Evolutionary conservation across 306 rosid genomes (phyloP), one percentile per base, ranked within the genome.

Genomic region (Malus sieversii): DNA sequence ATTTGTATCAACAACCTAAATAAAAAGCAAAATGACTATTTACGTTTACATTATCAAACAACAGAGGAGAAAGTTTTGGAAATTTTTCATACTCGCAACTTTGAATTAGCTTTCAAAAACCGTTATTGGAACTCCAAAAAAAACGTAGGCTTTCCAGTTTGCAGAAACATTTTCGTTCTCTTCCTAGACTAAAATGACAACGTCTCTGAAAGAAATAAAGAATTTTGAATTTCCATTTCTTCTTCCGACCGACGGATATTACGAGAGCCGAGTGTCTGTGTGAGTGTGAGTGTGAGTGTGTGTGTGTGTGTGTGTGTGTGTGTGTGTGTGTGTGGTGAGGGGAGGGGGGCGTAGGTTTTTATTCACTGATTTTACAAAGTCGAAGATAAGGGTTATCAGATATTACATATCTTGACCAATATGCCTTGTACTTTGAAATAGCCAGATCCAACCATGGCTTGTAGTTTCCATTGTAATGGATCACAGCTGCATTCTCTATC

Each of bases 381-480:
- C 68, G 82, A 81, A 95, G 85, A 86, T 92, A 92, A 23, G 89
- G 89, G 81, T 92, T 92, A 74, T 92, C 96, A 58, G 78, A 81
- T 85, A 83, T 90, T 52, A 95, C 92, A 82, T 92, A 89, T 83
- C 76, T 89, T 78, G 98, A 87, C 98, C 98, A 95, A 85, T 80
- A 95, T 4, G 93, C 80, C 80, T 84, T 92, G 84, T 95, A 95
- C 85, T 90, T 95, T 48, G 97, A 89, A 84, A 95, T 89, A 81
- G 98, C 98, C 59, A 95, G 88, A 81, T 89, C 90, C 84, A 95
- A 80, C 97, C 98, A 95, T 27, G 98, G 98, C 84, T 95, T 95
- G 90, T 92, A 88, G 88, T 95, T 95, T 79, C 98, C 98, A 25
- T 95, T 95, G 89, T 92, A 95, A 86, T 95, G 98, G 77, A 95